Evolutionary conservation across 1,284 basidiomycete genomes (phyloP), one percentile per base, ranked within the genome.

Genomic region (Coniferiporia weirii): DNA sequence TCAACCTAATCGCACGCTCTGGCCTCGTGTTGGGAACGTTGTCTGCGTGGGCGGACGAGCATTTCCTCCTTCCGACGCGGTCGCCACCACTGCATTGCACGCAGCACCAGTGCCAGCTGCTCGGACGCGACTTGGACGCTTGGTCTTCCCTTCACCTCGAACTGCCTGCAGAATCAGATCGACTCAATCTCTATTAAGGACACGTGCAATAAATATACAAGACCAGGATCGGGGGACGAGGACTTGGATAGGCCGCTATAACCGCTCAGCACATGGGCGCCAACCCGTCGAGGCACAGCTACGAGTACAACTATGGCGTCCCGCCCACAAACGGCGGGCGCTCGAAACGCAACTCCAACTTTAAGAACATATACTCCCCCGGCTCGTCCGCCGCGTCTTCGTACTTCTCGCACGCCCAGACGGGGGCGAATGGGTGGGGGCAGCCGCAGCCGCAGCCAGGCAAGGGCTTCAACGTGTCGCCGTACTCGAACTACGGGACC

Each of bases 21-120:
- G 27, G 46, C 54, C 54, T 56, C 54, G 54, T 56, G 54, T 56
- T 49, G 35, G 7, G 45, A 56, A 48, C 54, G 54, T 48, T 48
- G 54, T 55, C 45, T 22, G 45, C 45, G 22, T 43, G 52, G 54
- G 45, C 45, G 20, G 12, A 56, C 19, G n/a, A 7, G 20, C 15
- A 17, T 36, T 10, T 36, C 12, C 17, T 38, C 13, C 17, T 17
- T 43, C 32, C 38, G 8, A 15, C 27, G 27, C 27, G 15, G 38
- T 40, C 44, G n/a, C 44, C 44, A 46, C 40, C 27, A 27, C 27
- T 27, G 53, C n/a, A n/a, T n/a, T n/a, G n/a, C n/a, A 36, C 46
- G 46, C 54, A 15, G 27, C 38, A 27, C 12, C 54, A 36, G 45
- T 27, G n/a, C 27, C 27, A 27, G 2, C 27, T 27, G 27, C 27